Conservation (phyloP, 345 rosid species). For the Eucalyptus marginata region DNA sequence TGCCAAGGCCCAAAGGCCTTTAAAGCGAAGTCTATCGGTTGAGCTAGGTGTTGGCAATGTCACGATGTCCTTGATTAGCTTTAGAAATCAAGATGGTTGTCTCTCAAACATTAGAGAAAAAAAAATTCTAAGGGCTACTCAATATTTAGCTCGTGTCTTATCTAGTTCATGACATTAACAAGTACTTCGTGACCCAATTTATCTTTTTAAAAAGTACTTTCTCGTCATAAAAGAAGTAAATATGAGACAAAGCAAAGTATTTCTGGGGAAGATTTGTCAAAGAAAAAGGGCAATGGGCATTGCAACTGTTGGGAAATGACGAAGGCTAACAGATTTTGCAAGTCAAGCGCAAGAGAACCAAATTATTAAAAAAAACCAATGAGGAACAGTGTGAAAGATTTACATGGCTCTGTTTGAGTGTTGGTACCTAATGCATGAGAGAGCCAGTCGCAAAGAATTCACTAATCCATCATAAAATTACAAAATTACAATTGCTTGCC, state of each 20-base stretch:
- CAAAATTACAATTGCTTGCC: background rate
- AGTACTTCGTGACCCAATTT: background rate
- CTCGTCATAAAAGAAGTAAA: background rate
- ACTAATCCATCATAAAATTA: background rate
- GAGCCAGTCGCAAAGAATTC: rapidly evolving
- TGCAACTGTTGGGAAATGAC: background rate
- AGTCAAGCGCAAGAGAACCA: background rate
- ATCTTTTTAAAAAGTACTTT: background rate
- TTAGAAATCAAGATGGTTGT: background rate
- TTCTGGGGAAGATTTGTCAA: background rate
- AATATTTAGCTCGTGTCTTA: background rate
- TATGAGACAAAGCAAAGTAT: background rate
- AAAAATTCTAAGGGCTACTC: background rate
- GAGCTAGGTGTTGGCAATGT: background rate
- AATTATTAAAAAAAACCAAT: background rate
- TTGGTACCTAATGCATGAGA: background rate
- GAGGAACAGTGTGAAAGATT: background rate
- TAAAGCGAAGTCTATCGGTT: background rate
- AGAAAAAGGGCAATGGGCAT: background rate
- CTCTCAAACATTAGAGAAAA: background rate
- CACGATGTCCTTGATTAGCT: background rate
- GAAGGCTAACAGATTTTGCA: background rate
- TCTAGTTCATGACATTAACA: background rate
- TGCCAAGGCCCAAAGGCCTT: background rate
- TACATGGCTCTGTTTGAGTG: background rate